Percentiles rank a stretch among this genome's conserved stretches.
Conservation (phyloP, 2,329 filamentous ascomycete species). For the Lecanoromycetidae sp. region DNA sequence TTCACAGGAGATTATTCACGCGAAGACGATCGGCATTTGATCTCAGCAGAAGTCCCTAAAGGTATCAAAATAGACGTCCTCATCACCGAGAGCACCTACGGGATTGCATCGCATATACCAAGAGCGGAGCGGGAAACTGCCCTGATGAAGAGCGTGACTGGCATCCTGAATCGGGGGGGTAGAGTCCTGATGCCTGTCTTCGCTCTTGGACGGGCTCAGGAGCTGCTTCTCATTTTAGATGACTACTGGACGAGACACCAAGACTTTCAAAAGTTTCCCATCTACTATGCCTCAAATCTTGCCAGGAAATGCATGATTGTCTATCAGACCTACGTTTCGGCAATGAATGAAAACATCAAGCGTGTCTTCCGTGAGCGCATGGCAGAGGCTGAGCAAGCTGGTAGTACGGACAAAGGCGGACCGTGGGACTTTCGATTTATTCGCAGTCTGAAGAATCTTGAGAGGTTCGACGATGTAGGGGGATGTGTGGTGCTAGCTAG, state of each 20-base stretch:
- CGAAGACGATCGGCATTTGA: conserved; percentile 88
- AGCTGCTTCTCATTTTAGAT: conserved; percentile 84
- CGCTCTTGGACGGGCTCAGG: conserved; percentile 83
- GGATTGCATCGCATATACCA: conserved; percentile 85
- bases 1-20: conserved; percentile 97
- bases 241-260: conserved; percentile 90
- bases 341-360: conserved; percentile 99
- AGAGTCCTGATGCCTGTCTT: conserved; percentile 92
- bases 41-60: conserved; percentile 80
- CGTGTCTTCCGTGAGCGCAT: conserved; percentile 84
- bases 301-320: conserved; percentile 97
- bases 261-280: conserved; percentile 80
- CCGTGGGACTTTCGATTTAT: conserved; percentile 98
- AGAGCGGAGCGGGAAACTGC: conserved; percentile 82
- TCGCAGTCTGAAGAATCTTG: conserved; percentile 78
- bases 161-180: conserved; percentile 79
- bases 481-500: conserved; percentile 95
- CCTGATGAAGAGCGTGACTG: conserved; percentile 89
- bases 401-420: conserved; percentile 65
- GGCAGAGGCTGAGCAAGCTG: conserved; percentile 67
- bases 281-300: conserved; percentile 94
- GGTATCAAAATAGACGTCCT: conserved; percentile 89
- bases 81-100: conserved; percentile 95
- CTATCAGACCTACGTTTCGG: conserved; percentile 94
- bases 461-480: conserved; percentile 91